Evolutionary conservation across 331 rosid genomes (phyloP).

Genomic region (Malus hybrid): DNA sequence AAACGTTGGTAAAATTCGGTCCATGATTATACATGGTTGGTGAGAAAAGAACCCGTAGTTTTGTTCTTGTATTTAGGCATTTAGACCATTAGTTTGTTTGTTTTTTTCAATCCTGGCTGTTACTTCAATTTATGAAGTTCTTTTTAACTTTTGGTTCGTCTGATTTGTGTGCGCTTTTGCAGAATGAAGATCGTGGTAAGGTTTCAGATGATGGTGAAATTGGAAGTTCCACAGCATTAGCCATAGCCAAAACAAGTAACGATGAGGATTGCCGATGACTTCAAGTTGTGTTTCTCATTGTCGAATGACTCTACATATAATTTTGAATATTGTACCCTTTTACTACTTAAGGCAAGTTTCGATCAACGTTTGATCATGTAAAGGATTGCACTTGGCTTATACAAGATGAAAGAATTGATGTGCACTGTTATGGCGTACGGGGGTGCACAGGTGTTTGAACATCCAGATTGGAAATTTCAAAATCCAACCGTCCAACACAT

Average conservation of each 20-base stretch:
- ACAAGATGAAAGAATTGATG: too few species aligned
- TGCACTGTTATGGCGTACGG: too few species aligned
- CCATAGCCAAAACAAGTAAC: background rate
- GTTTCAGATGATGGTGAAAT: background rate
- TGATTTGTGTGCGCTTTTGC: background rate
- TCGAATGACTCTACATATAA: background rate
- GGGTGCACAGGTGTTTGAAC: too few species aligned
- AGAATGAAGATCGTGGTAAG: slow-evolving; percentile 8
- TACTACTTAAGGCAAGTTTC: background rate
- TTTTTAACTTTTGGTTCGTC: background rate
- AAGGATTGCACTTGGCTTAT: too few species aligned
- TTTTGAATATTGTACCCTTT: background rate
- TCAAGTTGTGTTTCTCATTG: background rate
- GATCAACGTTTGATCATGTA: too few species aligned
- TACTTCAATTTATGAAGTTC: background rate
- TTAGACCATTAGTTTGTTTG: background rate
- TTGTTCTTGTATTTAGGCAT: background rate
- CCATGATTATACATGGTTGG: background rate
- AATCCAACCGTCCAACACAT: too few species aligned
- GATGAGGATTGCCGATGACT: slow-evolving; percentile 2
- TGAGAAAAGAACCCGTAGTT: background rate
- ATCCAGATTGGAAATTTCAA: too few species aligned
- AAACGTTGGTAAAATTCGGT: background rate
- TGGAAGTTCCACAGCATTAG: slow-evolving; percentile 10
- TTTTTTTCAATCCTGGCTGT: background rate